Evolutionary conservation across 2,329 filamentous ascomycete species (phyloP).

Genomic region (Curvularia spicifera): DNA sequence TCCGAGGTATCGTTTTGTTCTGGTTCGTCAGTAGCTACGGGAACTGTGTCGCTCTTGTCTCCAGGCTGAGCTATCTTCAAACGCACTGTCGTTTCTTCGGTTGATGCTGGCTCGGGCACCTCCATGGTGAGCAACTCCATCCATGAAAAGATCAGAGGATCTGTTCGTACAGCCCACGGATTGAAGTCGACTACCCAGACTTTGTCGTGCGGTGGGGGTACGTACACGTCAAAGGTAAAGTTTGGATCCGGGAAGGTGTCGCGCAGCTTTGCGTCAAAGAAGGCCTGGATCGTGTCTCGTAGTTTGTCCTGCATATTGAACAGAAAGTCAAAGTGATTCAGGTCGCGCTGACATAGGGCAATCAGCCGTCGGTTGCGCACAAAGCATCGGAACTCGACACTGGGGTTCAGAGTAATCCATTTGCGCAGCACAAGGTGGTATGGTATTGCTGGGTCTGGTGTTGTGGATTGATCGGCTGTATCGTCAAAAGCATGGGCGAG

Average conservation of each 20-base stretch:
- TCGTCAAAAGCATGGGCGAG: conserved; percentile 91
- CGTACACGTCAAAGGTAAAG: conserved; percentile 92
- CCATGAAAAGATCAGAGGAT: conserved; percentile 90
- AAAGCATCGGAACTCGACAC: conserved; percentile 94
- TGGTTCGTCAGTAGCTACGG: not conserved
- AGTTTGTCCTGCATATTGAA: conserved; percentile 70
- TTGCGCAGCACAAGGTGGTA: conserved; percentile 87
- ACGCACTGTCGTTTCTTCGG: conserved; percentile 40
- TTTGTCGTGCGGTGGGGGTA: conserved; percentile 75
- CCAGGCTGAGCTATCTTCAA: conserved; percentile 18
- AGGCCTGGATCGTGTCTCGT: conserved; percentile 71
- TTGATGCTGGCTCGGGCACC: conserved; percentile 53
- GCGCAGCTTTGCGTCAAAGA: conserved; percentile 77
- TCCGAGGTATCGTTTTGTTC: conserved; percentile 34
- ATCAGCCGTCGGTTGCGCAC: conserved; percentile 82
- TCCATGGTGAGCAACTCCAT: conserved; percentile 78
- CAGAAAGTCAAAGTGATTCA: conserved; percentile 90
- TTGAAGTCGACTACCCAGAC: conserved; percentile 94
- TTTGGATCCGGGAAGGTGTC: conserved; percentile 81
- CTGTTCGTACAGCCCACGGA: conserved; percentile 88
- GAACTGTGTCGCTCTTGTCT: conserved; percentile 7
- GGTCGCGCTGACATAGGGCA: conserved; percentile 84
- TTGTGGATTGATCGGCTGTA: conserved; percentile 51
- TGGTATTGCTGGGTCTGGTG: conserved; percentile 58
- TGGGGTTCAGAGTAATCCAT: conserved; percentile 86